Evolutionary conservation across 345 rosid species (phyloP).

Genomic region (Leavenworthia alabamica): DNA sequence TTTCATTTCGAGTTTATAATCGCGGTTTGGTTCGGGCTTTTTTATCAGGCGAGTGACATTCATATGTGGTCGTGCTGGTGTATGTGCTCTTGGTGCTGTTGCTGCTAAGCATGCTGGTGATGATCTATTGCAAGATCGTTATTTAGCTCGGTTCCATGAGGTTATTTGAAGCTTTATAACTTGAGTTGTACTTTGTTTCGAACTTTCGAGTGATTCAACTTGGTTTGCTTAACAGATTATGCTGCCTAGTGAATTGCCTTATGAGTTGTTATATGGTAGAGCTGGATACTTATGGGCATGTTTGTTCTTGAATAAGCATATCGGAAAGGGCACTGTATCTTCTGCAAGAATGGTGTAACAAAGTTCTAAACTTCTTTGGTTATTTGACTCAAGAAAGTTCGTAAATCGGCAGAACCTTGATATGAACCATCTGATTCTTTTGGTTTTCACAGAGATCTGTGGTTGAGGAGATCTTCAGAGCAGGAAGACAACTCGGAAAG

Average conservation of each 20-base stretch:
- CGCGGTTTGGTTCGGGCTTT: not conserved
- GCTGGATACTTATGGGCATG: slow-evolving; percentile 66
- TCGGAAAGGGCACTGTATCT: slow-evolving; percentile 38
- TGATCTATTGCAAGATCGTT: slow-evolving; percentile 26
- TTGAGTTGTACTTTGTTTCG: not conserved
- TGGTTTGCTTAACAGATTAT: slow-evolving; percentile 37
- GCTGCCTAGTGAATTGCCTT: slow-evolving; percentile 40
- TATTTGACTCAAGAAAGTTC: not conserved
- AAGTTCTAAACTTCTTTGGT: not conserved
- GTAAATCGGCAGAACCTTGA: not conserved
- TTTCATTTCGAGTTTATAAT: not conserved
- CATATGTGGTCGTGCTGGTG: slow-evolving; percentile 55
- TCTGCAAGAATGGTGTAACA: slow-evolving; percentile 42
- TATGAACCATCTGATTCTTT: not conserved
- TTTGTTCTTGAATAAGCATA: slow-evolving; percentile 47
- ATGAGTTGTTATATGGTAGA: slow-evolving; percentile 64
- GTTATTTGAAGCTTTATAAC: slow-evolving; percentile 21
- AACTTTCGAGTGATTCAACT: not conserved
- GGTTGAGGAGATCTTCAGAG: slow-evolving; percentile 46
- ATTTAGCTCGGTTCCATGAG: slow-evolving; percentile 41
- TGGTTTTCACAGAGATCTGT: slow-evolving; percentile 33
- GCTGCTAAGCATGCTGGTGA: slow-evolving; percentile 47
- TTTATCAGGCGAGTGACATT: slow-evolving; percentile 49
- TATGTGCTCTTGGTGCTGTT: slow-evolving; percentile 70
- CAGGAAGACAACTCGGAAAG: slow-evolving; percentile 40